phyloP scores from a whole-genome alignment of 441 rosid species.

The Croton laevigatus region DNA sequence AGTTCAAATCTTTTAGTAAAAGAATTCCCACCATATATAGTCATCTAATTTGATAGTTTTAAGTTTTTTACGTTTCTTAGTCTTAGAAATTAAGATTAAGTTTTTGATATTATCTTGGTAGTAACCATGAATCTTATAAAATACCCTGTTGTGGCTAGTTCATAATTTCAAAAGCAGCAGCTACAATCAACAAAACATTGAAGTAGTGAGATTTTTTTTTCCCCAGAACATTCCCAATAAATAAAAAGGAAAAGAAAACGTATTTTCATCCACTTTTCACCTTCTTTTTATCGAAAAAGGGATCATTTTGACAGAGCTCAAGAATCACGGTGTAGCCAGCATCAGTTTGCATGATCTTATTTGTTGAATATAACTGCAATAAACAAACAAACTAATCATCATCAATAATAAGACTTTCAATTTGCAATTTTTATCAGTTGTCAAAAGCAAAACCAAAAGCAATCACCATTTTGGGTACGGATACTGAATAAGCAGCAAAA shows the following conservation, averaged over 20 bases:
- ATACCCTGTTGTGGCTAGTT: neutral
- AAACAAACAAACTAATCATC: constrained; percentile 13
- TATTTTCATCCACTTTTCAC: constrained; percentile 27
- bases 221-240: neutral
- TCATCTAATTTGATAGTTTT: too few relatives aligned
- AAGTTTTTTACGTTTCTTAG: neutral
- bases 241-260: constrained; percentile 2
- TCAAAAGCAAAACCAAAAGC: neutral
- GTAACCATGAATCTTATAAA: neutral
- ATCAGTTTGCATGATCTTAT: constrained; percentile 21
- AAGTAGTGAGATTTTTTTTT: neutral
- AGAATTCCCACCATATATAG: neutral
- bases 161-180: neutral
- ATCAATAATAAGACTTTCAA: neutral
- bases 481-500: neutral
- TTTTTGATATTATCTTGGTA: neutral
- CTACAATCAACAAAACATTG: neutral
- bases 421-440: neutral
- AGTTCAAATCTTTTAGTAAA: neutral
- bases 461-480: neutral
- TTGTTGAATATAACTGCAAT: constrained; percentile 31
- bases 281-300: constrained; percentile 65
- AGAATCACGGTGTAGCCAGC: constrained; percentile 39
- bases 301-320: constrained; percentile 55
- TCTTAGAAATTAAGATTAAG: neutral